Evolutionary conservation across 192 early-diverging fungal species (phyloP).

Genomic region (Spizellomyces punctatus): DNA sequence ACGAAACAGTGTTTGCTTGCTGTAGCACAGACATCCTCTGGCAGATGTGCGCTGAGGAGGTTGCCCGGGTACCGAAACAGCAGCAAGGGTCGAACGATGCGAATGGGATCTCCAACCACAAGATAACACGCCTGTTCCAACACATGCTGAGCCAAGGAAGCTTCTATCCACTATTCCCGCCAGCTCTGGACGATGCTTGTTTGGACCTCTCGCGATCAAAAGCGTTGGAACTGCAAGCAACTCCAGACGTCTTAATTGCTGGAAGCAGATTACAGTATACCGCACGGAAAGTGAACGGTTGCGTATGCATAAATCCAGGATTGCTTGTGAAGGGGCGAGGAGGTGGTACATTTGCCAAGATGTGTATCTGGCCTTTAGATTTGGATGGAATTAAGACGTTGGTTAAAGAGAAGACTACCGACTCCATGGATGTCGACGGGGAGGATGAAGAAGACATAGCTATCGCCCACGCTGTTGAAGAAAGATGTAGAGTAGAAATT

Average conservation of each 20-base stretch:
- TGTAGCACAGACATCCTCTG: slow-evolving; percentile 77
- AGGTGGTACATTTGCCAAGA: slow-evolving; percentile 81
- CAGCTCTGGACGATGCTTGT: slow-evolving; percentile 37
- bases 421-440: slow-evolving; percentile 25
- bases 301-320: slow-evolving; percentile 85
- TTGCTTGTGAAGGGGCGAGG: slow-evolving; percentile 65
- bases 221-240: slow-evolving; percentile 57
- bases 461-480: slow-evolving; percentile 32
- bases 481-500: slow-evolving; percentile 45
- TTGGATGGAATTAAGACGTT: slow-evolving; percentile 29
- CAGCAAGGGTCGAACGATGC: neutral
- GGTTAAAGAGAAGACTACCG: slow-evolving; percentile 10
- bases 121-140: slow-evolving; percentile 68
- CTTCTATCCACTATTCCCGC: slow-evolving; percentile 87
- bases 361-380: slow-evolving; percentile 71
- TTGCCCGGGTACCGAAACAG: neutral
- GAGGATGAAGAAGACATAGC: slow-evolving; percentile 24
- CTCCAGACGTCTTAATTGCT: slow-evolving; percentile 84
- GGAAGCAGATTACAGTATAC: slow-evolving; percentile 74
- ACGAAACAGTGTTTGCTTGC: slow-evolving; percentile 80
- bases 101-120: slow-evolving; percentile 57
- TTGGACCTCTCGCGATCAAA: slow-evolving; percentile 40
- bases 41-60: slow-evolving; percentile 70
- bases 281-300: slow-evolving; percentile 73
- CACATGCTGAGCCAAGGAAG: slow-evolving; percentile 82